Evolutionary conservation across 176 grass and related monocot genomes (phyloP), one percentile per base, ranked within the genome.

Genomic region (Secale cereale): DNA sequence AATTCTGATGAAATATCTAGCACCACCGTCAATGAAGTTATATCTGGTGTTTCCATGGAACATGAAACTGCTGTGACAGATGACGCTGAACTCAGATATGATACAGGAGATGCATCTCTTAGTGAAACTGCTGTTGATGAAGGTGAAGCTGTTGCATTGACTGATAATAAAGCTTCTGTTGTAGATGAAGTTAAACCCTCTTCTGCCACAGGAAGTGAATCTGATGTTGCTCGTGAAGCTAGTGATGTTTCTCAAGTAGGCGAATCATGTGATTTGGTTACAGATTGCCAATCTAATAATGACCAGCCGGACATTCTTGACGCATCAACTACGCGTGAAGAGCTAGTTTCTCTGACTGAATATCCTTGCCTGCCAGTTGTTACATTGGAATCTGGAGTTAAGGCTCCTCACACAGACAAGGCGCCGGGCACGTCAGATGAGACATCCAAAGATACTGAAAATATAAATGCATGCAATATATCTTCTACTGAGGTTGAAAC

Each of bases 401-500:
- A 60, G 81, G 23, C 68, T 83, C 23, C 83, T 78, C 78, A 6
- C 11, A 13, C 17, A 8, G 32, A 28, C 25, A 52, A 78, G 33
- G 83, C 57, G 23, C 31, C 2, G 7, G 41, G 19, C 64, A 56
- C 8, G 7, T 46, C 35, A 45, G 87, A 85, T 80, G 70, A 45
- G 22, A 50, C 45, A 76, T 41, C 22, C 22, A 46, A 50, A 60
- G 43, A 56, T 82, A 33, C 32, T 82, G 87, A 81, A 80, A 81
- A 65, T 73, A 76, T 78, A 80, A 70, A 80, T 33, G 78, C 56
- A 71, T 76, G 60, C 64, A 45, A 35, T 52, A 82, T 72, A 57
- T 87, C 86, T 48, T 87, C 86, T 81, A 50, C 74, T 81, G 79
- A 65, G 40, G 74, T 78, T 82, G 65, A 86, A 88, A 82, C 76